Evolutionary conservation across 768 basidiomycete species (phyloP), one percentile per base, ranked within the genome.

Genomic region (Agrocybe praecox): DNA sequence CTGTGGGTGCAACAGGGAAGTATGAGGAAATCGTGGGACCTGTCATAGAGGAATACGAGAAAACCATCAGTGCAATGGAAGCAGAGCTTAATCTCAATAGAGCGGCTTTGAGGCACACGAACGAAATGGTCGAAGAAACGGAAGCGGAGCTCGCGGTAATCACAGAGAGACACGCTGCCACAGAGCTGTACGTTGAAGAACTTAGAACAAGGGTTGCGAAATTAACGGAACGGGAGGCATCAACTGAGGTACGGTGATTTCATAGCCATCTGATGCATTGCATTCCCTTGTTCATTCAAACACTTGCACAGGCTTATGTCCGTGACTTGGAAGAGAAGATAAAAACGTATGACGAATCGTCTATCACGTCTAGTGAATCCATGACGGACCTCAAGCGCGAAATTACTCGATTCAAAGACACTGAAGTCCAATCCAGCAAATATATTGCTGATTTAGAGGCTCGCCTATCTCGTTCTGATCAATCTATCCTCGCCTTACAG

Each of bases 31-130:
- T 91, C 60, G 96, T 98, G 19, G 96, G 94, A 15, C 96, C 96
- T 2, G 95, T 99, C 63, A 97, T 99, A 50, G 92, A 97, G 73
- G 95, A 98, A 74, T 99, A 99, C 72, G 96, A 99, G 79, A 94
- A 96, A 79, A 94, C 94, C 1, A 96, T 98, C 62, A 83, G 87
- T 42, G 89, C 94, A 2, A 90, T 99, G 82, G 97, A 99, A 72
- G 92, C 91, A 0, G 94, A 96, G 72, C 79, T 97, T 52, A 91
- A 83, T 62, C 78, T 96, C 53, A 94, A 94, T 63, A 82, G 90
- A 49, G 93, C 92, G 1, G 93, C 95, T 18, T 75, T 97, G 68
- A 76, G 90, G 49, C 89, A 94, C 65, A 94, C 96, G 51, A 96
- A 97, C 69, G 93, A 96, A 64, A 80, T 97, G 73, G 88, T 93